Percentiles rank a stretch among this genome's conserved stretches.
Conservation (phyloP, 2,329 filamentous ascomycete genomes). For the Colletotrichum lini region DNA sequence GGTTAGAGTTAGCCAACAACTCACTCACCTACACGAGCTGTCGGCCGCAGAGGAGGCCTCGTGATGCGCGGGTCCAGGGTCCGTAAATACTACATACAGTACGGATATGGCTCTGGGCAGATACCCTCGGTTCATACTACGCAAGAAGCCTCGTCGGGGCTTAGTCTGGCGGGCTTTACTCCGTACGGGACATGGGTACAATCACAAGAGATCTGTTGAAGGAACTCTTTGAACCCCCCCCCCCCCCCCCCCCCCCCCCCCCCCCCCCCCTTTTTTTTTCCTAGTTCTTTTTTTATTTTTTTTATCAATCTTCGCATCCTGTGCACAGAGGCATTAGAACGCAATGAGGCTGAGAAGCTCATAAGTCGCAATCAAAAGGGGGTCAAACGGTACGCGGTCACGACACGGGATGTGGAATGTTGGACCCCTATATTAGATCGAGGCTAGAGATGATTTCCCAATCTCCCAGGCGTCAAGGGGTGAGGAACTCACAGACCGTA, state of each 20-base stretch:
- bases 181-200: not conserved
- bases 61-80: too few species aligned
- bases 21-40: too few species aligned
- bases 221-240: not conserved
- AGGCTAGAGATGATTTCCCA: too few species aligned
- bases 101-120: not conserved
- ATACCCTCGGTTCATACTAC: not conserved
- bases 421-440: slow-evolving; percentile 2
- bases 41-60: not conserved
- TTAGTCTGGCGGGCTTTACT: not conserved
- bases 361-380: not conserved
- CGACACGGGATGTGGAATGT: slow-evolving; percentile 10
- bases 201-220: not conserved
- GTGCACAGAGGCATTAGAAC: not conserved
- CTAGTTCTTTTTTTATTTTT: not conserved
- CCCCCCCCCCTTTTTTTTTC: too few species aligned
- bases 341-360: slow-evolving; percentile 6
- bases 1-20: too few species aligned
- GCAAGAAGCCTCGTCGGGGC: not conserved
- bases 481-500: too few species aligned
- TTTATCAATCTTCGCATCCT: not conserved
- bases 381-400: not conserved
- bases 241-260: too few species aligned
- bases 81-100: too few species aligned
- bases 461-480: too few species aligned